Base-by-base conservation (phyloP, 192 early-diverging fungal species). In the Mortierella claussenii region DNA sequence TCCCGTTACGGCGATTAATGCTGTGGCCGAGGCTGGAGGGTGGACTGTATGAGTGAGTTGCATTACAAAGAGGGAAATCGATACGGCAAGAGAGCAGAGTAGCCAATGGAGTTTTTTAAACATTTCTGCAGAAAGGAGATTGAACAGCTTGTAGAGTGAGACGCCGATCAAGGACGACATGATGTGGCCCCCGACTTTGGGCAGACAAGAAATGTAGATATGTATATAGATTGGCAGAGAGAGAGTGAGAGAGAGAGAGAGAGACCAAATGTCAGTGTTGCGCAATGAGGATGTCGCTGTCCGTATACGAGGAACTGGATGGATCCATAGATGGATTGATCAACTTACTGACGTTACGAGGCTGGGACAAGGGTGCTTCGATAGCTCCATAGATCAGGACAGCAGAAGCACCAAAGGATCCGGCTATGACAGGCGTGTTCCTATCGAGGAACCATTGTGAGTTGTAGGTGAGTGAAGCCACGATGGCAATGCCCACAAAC, bases 371-470 rank as follows among this genome's bases (percentile, higher is more conserved):
- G 1, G 89, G 89, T 8, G 87, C 68, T 3, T 88, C 89, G 26
- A 88, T 83, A 6, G 85, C 79, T 51, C 86, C 86, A 69, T 83
- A 90, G 1, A 89, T 45, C n/a, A 90, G 60, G 1, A 90, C 86
- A 3, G 87, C 85, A 13, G 83, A 73, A 13, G 89, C 89, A 43
- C 89, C 89, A 79, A 85, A 68, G 32, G 73, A 68, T 11, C 58
- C 64, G 15, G 49, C 49, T 0, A 80, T 54, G n/a, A 75, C 65
- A 18, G 64, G 76, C 17, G 34, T 24, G 17, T 70, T 40, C 20
- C 69, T 40, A 0, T 69, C 80, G 13, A 76, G n/a, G 54, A 76
- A 76, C 57, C 64, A 76, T 24, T 61, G 44, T 0, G 53, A 58
- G 43, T 76, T 67, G 26, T 56, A 76, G 26, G 49, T 66, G 8